Conservation (phyloP, 768 basidiomycete genomes). For the Macrolepiota fuliginosa region DNA sequence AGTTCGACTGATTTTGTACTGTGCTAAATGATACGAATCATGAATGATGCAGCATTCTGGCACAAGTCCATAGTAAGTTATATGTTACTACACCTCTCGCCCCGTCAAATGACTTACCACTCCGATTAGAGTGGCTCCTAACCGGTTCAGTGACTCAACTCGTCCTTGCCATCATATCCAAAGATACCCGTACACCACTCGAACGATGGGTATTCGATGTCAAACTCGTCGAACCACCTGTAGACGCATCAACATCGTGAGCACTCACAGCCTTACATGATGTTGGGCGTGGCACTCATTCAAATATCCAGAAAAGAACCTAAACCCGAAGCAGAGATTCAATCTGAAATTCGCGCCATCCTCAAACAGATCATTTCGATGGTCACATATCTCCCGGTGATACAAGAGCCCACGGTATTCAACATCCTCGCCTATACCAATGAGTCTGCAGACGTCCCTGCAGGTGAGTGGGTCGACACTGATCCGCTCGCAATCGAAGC, state of each 20-base stretch:
- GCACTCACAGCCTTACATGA: constrained; percentile 21
- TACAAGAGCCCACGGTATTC: constrained; percentile 95
- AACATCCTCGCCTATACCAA: constrained; percentile 96
- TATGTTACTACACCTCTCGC: constrained; percentile 25
- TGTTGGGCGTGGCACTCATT: background rate
- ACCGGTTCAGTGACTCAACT: constrained; percentile 91
- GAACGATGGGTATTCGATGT: constrained; percentile 99
- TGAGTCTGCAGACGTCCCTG: constrained; percentile 88
- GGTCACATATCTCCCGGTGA: constrained; percentile 94
- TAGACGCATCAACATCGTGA: constrained; percentile 49
- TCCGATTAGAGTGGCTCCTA: constrained; percentile 81
- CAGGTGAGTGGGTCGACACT: constrained; percentile 94
- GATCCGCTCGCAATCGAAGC: constrained; percentile 91
- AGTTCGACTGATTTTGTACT: constrained; percentile 5
- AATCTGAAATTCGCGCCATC: constrained; percentile 96
- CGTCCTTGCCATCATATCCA: constrained; percentile 93
- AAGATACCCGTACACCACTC: constrained; percentile 86
- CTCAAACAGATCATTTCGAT: constrained; percentile 98
- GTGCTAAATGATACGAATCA: background rate
- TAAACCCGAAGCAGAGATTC: constrained; percentile 86
- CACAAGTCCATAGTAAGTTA: constrained; percentile 93
- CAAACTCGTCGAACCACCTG: constrained; percentile 69
- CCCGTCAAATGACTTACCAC: background rate
- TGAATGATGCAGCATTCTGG: constrained; percentile 65
- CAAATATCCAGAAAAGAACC: constrained; percentile 40